Evolutionary conservation across 2,329 filamentous ascomycete species (phyloP).

Genomic region (Colletotrichum tropicicola): DNA sequence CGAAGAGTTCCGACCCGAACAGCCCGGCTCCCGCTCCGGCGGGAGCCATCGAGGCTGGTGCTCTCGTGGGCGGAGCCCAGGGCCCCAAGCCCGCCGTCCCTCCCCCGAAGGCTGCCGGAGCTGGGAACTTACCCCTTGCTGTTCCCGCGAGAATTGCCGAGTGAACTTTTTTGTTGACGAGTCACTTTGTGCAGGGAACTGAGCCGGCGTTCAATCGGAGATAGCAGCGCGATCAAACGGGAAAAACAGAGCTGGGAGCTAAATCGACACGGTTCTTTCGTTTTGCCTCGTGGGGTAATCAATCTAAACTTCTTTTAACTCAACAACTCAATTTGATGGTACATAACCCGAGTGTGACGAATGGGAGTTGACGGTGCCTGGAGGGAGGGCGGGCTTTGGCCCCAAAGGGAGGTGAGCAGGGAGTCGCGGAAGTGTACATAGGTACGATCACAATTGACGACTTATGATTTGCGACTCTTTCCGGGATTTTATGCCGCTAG

Average conservation of each 20-base stretch:
- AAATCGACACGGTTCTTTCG: background rate
- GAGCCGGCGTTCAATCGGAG: background rate
- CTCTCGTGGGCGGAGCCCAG: background rate
- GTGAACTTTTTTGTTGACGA: slow-evolving; percentile 21
- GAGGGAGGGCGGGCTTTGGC: background rate
- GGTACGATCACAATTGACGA: background rate
- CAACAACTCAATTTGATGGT: background rate
- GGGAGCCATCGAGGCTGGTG: slow-evolving; percentile 17
- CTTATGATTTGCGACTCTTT: background rate
- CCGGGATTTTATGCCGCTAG: background rate
- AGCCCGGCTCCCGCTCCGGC: background rate
- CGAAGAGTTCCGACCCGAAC: background rate
- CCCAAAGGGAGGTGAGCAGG: background rate
- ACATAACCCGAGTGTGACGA: background rate
- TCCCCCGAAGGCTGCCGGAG: background rate
- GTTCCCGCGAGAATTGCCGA: slow-evolving; percentile 1
- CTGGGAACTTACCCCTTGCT: slow-evolving; percentile 1
- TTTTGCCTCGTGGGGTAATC: background rate
- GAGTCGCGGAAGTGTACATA: slow-evolving; percentile 1
- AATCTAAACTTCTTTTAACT: background rate
- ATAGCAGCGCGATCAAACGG: background rate
- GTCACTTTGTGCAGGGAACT: slow-evolving; percentile 13
- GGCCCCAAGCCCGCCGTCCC: background rate
- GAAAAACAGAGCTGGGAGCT: background rate
- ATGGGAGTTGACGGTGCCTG: background rate